Conservation (phyloP, 75 land plant species). For the Cryptomeria japonica region DNA sequence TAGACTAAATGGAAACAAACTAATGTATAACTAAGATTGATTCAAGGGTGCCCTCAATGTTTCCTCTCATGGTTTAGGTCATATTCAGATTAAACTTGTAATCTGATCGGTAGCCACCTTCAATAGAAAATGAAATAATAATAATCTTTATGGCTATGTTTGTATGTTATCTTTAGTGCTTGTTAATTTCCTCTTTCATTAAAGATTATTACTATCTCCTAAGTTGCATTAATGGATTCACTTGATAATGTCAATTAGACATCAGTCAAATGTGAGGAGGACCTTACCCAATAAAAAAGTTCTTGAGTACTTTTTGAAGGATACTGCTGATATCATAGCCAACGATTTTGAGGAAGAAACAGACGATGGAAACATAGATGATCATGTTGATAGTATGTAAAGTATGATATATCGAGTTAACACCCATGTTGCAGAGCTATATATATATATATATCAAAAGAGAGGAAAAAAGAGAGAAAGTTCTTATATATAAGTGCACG, state of each 20-base stretch:
- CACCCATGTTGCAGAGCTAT: neutral
- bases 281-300: constrained; percentile 20
- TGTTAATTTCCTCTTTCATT: neutral
- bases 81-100: neutral
- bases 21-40: too few relatives aligned
- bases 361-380: constrained; percentile 13
- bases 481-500: neutral
- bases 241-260: constrained; percentile 7
- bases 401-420: neutral
- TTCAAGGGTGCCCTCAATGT: too few relatives aligned
- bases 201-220: neutral
- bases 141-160: neutral
- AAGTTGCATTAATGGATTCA: neutral
- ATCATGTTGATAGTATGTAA: neutral
- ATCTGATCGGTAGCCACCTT: neutral
- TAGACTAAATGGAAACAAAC: too few relatives aligned
- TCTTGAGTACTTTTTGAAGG: constrained; percentile 25
- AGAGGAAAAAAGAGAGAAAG: too few relatives aligned
- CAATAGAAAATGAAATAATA: neutral
- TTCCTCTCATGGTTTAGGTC: too few relatives aligned
- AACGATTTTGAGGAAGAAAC: constrained; percentile 16
- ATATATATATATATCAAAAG: too few relatives aligned
- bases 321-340: constrained; percentile 7
- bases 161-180: neutral
- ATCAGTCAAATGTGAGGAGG: constrained; percentile 19